Evolutionary conservation across 2,329 filamentous ascomycete genomes (phyloP).

Genomic region (Berkeleyomyces basicola): DNA sequence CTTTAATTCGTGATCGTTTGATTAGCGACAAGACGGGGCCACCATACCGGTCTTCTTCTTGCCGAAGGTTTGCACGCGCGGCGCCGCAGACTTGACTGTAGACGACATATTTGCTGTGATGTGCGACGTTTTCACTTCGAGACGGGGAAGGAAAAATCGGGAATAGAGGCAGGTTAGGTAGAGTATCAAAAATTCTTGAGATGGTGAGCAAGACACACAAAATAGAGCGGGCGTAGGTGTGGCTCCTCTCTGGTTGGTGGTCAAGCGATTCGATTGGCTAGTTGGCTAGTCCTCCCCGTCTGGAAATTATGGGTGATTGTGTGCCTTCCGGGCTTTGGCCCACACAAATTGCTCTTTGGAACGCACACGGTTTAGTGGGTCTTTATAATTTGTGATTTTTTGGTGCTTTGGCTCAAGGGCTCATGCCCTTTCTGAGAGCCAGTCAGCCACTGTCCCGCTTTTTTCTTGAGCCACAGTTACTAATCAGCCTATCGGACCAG

Average conservation of each 20-base stretch:
- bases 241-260: constrained; percentile 11
- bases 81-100: constrained; percentile 25
- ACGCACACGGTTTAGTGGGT: constrained; percentile 5
- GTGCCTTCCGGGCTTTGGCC: constrained; percentile 13
- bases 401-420: constrained; percentile 6
- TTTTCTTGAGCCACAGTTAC: constrained; percentile 3
- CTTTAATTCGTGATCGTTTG: background rate
- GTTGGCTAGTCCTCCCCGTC: constrained; percentile 3
- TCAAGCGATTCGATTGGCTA: constrained; percentile 10
- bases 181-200: constrained; percentile 14
- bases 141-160: constrained; percentile 14
- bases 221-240: constrained; percentile 12
- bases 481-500: background rate
- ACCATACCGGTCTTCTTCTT: constrained; percentile 67
- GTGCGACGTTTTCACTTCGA: constrained; percentile 16
- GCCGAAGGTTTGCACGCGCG: constrained; percentile 96
- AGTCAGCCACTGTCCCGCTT: too few species aligned
- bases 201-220: constrained; percentile 13
- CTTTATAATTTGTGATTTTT: constrained; percentile 1
- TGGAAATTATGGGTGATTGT: constrained; percentile 12
- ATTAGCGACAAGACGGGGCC: background rate
- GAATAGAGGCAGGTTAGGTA: constrained; percentile 14
- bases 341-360: constrained; percentile 4
- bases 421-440: constrained; percentile 6
- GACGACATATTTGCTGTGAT: constrained; percentile 51